Evolutionary conservation across 2,329 filamentous ascomycete genomes (phyloP), one percentile per base, ranked within the genome.

Genomic region (Aureobasidium uvarum): DNA sequence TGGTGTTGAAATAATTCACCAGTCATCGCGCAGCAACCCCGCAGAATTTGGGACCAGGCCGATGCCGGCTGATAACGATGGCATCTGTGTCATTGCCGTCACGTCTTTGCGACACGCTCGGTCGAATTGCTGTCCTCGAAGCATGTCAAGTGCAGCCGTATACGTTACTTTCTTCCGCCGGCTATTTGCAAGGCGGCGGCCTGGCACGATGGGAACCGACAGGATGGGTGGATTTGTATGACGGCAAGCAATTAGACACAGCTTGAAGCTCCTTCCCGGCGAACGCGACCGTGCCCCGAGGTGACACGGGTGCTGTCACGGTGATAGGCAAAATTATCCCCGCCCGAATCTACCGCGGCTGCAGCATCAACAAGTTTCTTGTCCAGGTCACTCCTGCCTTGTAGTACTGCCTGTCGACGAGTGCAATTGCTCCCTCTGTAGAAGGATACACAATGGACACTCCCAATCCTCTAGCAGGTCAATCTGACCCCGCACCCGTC

Each of bases 401-500:
- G 8, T 25, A 13, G 38, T 2, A 28, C 16, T 18, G 2, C 8
- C 25, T 31, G 16, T 31, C 36, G 10, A 36, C n/a, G n/a, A 50
- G 16, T 62, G 33, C 3, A 36, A 5, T 36, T 36, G 33, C 33
- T 36, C 10, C 1, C 10, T 36, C 2, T 11, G 33, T 36, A 13
- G 10, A 13, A 36, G 10, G 13, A 1, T 23, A 50, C 31, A 38
- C 5, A 1, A 62, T 62, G 59, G 59, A 46, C 10, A 62, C 59
- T n/a, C 59, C 59, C 10, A 62, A 62, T 10, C 59, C 59, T 6
- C 25, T 62, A 11, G 59, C 59, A 50, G 59, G 33, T 16, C 11
- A 16, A n/a, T 43, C 59, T 3, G 59, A 62, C 31, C 31, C 58
- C 20, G n/a, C 59, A 10, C 50, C 50, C 14, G 78, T 92, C 66